Conservation (phyloP, 768 basidiomycete genomes). For the Naganishia vaughanmartiniae region DNA sequence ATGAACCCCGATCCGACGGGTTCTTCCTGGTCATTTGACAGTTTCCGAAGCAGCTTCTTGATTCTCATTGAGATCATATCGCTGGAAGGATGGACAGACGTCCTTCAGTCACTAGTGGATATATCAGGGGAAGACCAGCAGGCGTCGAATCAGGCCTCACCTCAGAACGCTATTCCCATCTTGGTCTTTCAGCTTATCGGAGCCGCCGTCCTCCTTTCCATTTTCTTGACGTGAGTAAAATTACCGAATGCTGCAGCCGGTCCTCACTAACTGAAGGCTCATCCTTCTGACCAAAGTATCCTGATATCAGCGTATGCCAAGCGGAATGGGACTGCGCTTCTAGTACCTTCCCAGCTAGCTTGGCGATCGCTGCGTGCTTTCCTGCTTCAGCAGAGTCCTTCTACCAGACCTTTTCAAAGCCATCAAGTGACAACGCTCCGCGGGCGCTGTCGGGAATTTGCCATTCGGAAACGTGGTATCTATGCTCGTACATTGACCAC, state of each 20-base stretch:
- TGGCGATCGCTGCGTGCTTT: conserved; percentile 92
- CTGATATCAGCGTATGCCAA: conserved; percentile 91
- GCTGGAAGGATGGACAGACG: conserved; percentile 94
- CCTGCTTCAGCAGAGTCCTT: conserved; percentile 79
- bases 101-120: conserved; percentile 74
- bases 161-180: conserved; percentile 79
- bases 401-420: conserved; percentile 68
- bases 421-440: conserved; percentile 60
- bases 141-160: conserved; percentile 68
- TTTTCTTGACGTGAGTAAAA: conserved; percentile 74
- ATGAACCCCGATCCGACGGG: conserved; percentile 66
- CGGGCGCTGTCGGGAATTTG: conserved; percentile 87
- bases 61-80: conserved; percentile 97
- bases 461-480: conserved; percentile 86
- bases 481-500: conserved; percentile 79
- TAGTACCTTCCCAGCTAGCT: conserved; percentile 81
- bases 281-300: conserved; percentile 60
- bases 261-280: background rate
- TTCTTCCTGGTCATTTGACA: conserved; percentile 84
- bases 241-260: background rate
- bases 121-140: conserved; percentile 70
- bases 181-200: conserved; percentile 58
- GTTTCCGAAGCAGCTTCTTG: conserved; percentile 73
- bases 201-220: conserved; percentile 57
- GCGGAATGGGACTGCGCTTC: conserved; percentile 77